Conservation (phyloP, 805 yeast genomes). For the Pachysolen tannophilus region DNA sequence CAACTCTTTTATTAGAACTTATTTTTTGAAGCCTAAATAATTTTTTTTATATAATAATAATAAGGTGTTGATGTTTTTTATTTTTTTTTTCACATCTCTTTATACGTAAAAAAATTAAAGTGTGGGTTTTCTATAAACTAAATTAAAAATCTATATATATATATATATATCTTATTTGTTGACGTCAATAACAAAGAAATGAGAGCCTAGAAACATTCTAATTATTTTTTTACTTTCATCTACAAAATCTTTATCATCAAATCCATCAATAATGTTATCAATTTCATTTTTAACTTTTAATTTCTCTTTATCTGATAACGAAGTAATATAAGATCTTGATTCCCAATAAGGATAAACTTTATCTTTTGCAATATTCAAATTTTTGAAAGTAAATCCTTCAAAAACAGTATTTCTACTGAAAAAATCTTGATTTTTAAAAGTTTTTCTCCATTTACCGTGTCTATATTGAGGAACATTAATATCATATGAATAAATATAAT, state of each 20-base stretch:
- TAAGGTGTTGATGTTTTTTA: too few relatives aligned
- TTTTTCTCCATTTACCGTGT: slow-evolving; percentile 35
- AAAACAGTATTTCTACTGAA: slow-evolving; percentile 25
- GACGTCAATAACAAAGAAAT: slow-evolving; percentile 6
- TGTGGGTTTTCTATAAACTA: too few relatives aligned
- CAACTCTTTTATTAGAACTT: too few relatives aligned
- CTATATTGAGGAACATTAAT: slow-evolving; percentile 49
- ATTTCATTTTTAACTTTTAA: slow-evolving; percentile 22
- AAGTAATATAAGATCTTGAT: slow-evolving; percentile 47
- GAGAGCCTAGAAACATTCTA: slow-evolving; percentile 8
- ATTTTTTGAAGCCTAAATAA: too few relatives aligned
- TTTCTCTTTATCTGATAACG: slow-evolving; percentile 29
- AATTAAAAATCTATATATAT: too few relatives aligned
- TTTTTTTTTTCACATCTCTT: too few relatives aligned
- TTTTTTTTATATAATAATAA: too few relatives aligned
- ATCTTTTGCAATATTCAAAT: slow-evolving; percentile 23
- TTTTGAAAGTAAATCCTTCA: slow-evolving; percentile 26
- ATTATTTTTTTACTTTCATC: slow-evolving; percentile 6
- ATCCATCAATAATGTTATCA: slow-evolving; percentile 19
- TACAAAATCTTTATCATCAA: slow-evolving; percentile 11
- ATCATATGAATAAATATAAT: slow-evolving; percentile 21
- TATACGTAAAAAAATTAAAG: too few relatives aligned
- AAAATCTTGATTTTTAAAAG: slow-evolving; percentile 19
- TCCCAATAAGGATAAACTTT: slow-evolving; percentile 42
- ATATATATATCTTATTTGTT: slow-evolving; percentile 7